Base-by-base conservation (phyloP, 2,329 filamentous ascomycete species). In the Nothophaeocryptopus gaeumannii region DNA sequence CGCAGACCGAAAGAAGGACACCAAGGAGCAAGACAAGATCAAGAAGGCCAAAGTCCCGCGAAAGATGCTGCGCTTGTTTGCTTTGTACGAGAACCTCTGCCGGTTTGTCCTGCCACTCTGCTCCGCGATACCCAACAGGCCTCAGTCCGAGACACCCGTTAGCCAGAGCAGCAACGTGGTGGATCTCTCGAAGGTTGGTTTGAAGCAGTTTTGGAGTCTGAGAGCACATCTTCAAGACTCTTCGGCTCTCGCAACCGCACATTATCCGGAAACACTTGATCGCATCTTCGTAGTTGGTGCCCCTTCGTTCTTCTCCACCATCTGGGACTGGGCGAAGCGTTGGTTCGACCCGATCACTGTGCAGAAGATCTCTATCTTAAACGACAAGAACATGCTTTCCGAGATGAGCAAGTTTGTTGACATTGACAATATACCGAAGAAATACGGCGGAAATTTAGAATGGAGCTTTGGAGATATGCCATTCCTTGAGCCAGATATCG, bases 191-290 rank as follows among this genome's bases (percentile, higher is more conserved):
- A 84, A 85, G 11, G 91, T 96, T 20, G 89, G 89, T 5, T 70
- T 97, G 69, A 89, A 88, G 74, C 90, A 95, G 74, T 96, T 96
- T 69, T 96, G 92, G 92, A 95, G 95, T 71, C 72, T 97, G 55
- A 93, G 95, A 76, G 75, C 74, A 16, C 92, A 96, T 70, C 95
- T 97, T 90, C 91, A 96, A 73, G 86, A 90, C 64, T 91, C 91
- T 2, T 91, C 86, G 64, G 82, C 85, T 52, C 77, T 96, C 47
- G 92, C 92, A 5, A 96, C 91, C 3, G 89, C 91, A 5, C 88
- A 96, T 72, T 97, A 96, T 68, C 92, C 92, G 0, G 92, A 97
- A 73, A 97, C 91, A 0, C 74, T 96, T 42, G 92, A 95, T 68
- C 80, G 88, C 60, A 88, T 87, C 69, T 89, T 85, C 65, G 86